A percentile compares a stretch with the other conserved stretches of the same genome.
Evolutionary conservation across 345 rosid species (phyloP).

Genomic region (Linum trigynum): DNA sequence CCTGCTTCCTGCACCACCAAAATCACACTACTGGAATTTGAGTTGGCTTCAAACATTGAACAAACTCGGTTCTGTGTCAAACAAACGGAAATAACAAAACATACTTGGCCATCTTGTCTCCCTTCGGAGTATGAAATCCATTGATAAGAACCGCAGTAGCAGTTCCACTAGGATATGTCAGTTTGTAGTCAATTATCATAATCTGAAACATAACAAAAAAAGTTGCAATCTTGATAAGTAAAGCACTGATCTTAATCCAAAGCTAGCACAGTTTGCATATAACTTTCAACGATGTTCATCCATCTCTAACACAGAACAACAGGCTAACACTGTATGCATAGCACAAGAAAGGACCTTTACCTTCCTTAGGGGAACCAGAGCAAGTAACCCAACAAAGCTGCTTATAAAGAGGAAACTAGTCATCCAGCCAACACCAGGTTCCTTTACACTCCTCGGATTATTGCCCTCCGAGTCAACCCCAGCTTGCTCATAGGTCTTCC

Average conservation of each 20-base stretch:
- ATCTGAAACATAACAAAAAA: not conserved
- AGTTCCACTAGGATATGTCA: constrained; percentile 1
- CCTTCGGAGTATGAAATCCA: not conserved
- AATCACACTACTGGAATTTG: not conserved
- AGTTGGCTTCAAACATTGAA: not conserved
- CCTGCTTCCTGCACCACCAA: not conserved
- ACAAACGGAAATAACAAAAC: not conserved
- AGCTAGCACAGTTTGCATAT: too few relatives aligned
- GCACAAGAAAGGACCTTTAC: not conserved
- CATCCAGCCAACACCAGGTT: constrained; percentile 4
- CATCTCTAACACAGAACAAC: not conserved
- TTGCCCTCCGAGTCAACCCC: not conserved
- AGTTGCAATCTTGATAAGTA: not conserved
- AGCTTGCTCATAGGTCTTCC: constrained; percentile 4
- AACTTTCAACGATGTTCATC: too few relatives aligned
- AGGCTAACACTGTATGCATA: not conserved
- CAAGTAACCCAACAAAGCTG: constrained; percentile 2
- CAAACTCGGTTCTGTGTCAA: not conserved
- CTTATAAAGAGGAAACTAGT: not conserved
- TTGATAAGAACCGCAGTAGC: constrained; percentile 5
- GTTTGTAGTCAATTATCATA: constrained; percentile 2
- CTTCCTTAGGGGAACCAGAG: constrained; percentile 1
- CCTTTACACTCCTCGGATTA: not conserved
- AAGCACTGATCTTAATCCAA: not conserved
- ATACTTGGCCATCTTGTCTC: constrained; percentile 1